Conservation (phyloP, 2,329 filamentous ascomycete genomes). For the Talaromyces sp. region DNA sequence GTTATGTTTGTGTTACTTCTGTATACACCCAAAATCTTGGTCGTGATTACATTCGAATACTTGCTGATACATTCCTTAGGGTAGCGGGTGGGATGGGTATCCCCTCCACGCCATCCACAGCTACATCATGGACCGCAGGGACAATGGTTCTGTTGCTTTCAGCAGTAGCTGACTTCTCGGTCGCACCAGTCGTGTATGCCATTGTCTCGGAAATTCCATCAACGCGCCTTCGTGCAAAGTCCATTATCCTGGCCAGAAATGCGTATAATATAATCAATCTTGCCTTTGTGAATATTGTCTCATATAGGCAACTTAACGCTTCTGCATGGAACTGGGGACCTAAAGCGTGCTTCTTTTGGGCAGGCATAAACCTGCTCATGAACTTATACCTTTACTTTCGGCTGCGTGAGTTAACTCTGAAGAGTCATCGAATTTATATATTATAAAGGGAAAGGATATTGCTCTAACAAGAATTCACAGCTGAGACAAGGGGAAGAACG, state of each 20-base stretch:
- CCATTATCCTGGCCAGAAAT: slow-evolving; percentile 49
- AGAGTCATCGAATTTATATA: too few relatives aligned
- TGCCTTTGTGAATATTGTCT: slow-evolving; percentile 63
- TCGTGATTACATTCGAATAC: too few relatives aligned
- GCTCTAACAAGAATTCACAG: not conserved
- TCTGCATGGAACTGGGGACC: slow-evolving; percentile 78
- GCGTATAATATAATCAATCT: slow-evolving; percentile 50
- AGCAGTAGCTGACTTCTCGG: slow-evolving; percentile 51
- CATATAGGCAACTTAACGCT: slow-evolving; percentile 78
- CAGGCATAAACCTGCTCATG: slow-evolving; percentile 67
- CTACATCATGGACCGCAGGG: slow-evolving; percentile 35
- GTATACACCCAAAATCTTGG: slow-evolving; percentile 16
- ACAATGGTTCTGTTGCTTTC: slow-evolving; percentile 50
- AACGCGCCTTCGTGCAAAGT: slow-evolving; percentile 52
- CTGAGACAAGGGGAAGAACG: slow-evolving; percentile 69
- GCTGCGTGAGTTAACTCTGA: slow-evolving; percentile 38
- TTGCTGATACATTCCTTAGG: slow-evolving; percentile 15
- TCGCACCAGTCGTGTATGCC: slow-evolving; percentile 52
- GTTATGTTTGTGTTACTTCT: slow-evolving; percentile 21
- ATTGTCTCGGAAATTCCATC: slow-evolving; percentile 53
- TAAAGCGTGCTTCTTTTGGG: slow-evolving; percentile 79
- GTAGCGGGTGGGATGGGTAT: not conserved
- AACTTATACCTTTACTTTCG: slow-evolving; percentile 73
- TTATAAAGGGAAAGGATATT: too few relatives aligned
- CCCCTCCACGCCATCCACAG: slow-evolving; percentile 4